Conservation (phyloP, 164 flowering plant species). For the Vitis cinerea region DNA sequence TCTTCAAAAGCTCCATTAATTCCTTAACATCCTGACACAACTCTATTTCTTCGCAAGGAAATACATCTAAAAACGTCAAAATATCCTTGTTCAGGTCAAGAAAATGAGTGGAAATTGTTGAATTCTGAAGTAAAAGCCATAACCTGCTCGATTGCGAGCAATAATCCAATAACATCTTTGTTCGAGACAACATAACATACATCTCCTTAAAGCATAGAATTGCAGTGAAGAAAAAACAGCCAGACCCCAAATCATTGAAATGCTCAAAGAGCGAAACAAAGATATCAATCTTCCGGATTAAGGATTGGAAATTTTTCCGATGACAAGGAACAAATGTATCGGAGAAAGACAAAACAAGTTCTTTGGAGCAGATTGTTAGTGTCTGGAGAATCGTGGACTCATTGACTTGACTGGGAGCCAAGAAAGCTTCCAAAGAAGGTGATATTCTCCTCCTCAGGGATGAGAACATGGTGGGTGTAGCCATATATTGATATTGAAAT, state of each 20-base stretch:
- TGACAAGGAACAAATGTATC: no score
- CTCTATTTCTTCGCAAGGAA: neutral
- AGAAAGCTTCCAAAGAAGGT: neutral
- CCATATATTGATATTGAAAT: neutral
- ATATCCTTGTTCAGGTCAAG: neutral
- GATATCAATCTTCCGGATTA: neutral
- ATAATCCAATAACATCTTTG: slow-evolving; percentile 1
- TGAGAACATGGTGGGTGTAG: slow-evolving; percentile 5
- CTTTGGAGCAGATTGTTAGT: neutral
- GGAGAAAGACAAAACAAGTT: neutral
- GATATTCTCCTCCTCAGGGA: slow-evolving; percentile 1
- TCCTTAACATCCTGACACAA: neutral
- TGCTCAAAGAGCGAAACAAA: neutral
- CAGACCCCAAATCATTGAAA: neutral
- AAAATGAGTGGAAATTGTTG: no score
- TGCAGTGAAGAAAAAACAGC: neutral
- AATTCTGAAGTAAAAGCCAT: slow-evolving; percentile 1
- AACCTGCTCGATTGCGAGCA: neutral
- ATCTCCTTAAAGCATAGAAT: slow-evolving; percentile 6
- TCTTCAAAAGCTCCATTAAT: neutral
- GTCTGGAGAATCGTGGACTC: neutral
- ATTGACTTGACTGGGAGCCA: neutral
- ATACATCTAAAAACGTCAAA: neutral
- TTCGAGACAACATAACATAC: neutral
- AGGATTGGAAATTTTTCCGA: neutral